Percentiles rank a stretch among this genome's conserved stretches.
Evolutionary conservation across 306 rosid species (phyloP).

Genomic region (Dryas alaskensis): DNA sequence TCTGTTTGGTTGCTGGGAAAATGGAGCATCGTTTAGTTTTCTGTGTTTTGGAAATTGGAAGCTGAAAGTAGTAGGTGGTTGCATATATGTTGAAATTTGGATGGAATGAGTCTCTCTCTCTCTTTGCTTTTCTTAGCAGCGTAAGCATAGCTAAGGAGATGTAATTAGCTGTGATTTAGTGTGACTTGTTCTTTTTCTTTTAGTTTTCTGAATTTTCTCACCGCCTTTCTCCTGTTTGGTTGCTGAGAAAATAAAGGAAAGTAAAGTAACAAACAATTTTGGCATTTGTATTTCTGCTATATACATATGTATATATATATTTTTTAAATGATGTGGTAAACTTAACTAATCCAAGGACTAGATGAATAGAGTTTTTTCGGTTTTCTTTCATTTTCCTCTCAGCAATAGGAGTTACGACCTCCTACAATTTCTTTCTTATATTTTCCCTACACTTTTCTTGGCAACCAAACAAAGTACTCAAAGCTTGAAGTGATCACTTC

Average conservation of each 20-base stretch:
- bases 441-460: constrained; percentile 4
- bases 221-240: neutral
- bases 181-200: neutral
- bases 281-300: neutral
- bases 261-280: constrained; percentile 9
- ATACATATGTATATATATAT: too few relatives aligned
- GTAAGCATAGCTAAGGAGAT: neutral
- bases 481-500: neutral
- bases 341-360: neutral
- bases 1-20: constrained; percentile 23
- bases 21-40: neutral
- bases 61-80: neutral
- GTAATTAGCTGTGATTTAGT: neutral
- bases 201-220: neutral
- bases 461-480: constrained; percentile 12
- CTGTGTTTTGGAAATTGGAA: neutral
- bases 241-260: constrained; percentile 19
- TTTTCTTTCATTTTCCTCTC: neutral
- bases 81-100: neutral
- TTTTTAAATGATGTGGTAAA: neutral
- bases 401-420: neutral
- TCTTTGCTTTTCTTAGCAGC: neutral
- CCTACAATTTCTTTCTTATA: neutral
- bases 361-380: neutral
- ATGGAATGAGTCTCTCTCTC: neutral